These are phyloP conservation scores for Castanea sativa DNA, from an alignment of 306 rosid species.

Conservation along the genomic window DNA sequence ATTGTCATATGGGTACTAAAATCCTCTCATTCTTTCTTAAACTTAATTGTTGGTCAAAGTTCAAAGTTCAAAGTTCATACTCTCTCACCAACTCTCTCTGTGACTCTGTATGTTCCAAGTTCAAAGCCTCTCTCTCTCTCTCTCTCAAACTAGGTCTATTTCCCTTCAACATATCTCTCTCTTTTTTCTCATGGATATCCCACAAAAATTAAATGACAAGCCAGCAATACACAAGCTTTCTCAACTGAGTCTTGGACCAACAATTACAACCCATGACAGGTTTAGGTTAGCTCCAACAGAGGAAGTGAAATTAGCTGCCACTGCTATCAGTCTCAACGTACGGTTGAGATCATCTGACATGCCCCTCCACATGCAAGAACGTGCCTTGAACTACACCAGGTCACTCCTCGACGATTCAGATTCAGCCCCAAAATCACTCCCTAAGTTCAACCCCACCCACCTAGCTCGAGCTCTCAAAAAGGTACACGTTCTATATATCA, in stretches of 20 bases:
- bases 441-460: slow-evolving; percentile 35
- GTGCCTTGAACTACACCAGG: slow-evolving; percentile 45
- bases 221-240: slow-evolving; percentile 6
- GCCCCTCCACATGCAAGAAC: slow-evolving; percentile 63
- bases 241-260: background rate
- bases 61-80: background rate
- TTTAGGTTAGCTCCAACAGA: slow-evolving; percentile 1
- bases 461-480: slow-evolving; percentile 64
- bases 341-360: slow-evolving; percentile 62
- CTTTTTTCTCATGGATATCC: slow-evolving; percentile 18
- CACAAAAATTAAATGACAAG: slow-evolving; percentile 17
- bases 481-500: slow-evolving; percentile 8
- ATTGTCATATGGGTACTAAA: background rate
- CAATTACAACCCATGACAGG: background rate
- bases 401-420: slow-evolving; percentile 25
- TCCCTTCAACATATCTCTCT: background rate
- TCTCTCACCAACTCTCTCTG: background rate
- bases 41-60: background rate
- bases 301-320: slow-evolving; percentile 42
- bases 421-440: slow-evolving; percentile 24
- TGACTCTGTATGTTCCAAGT: background rate
- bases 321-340: slow-evolving; percentile 53
- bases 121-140: background rate
- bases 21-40: background rate
- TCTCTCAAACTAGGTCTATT: background rate